Conservation (phyloP, 2,329 filamentous ascomycete genomes). For the Mollisia scopiformis region DNA sequence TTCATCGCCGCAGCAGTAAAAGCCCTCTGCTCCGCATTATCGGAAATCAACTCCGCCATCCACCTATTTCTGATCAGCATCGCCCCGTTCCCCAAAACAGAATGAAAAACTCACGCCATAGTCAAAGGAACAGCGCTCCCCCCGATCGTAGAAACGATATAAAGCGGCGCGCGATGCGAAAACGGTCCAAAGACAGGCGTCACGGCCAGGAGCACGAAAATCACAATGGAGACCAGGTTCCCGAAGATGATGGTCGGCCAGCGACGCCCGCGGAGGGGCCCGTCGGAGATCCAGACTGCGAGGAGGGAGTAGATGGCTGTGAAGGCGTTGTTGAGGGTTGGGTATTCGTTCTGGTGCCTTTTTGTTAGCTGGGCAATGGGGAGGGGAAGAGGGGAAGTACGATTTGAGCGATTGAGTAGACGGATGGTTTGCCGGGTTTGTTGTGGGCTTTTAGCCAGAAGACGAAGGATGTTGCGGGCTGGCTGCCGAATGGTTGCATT, state of each 20-base stretch:
- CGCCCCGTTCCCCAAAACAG: too few relatives aligned
- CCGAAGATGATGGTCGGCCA: slow-evolving; percentile 67
- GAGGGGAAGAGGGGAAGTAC: slow-evolving; percentile 3
- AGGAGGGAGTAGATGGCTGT: slow-evolving; percentile 20
- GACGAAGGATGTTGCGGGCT: slow-evolving; percentile 20
- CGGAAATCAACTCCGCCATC: slow-evolving; percentile 22
- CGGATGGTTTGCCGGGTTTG: slow-evolving; percentile 12
- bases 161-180: slow-evolving; percentile 46
- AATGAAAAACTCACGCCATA: slow-evolving; percentile 46
- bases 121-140: slow-evolving; percentile 49
- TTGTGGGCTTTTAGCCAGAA: slow-evolving; percentile 25
- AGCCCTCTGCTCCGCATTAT: slow-evolving; percentile 23
- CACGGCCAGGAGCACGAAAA: slow-evolving; percentile 18
- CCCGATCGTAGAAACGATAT: slow-evolving; percentile 53
- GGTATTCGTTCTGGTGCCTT: slow-evolving; percentile 27
- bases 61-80: too few relatives aligned
- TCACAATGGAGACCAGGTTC: slow-evolving; percentile 35
- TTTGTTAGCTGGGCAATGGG: too few relatives aligned
- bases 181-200: slow-evolving; percentile 33
- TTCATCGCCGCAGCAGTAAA: slow-evolving; percentile 20
- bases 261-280: slow-evolving; percentile 57
- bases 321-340: slow-evolving; percentile 21
- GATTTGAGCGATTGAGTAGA: slow-evolving; percentile 35
- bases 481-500: slow-evolving; percentile 21
- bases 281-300: slow-evolving; percentile 61